Percentiles rank a stretch among this genome's conserved stretches.
Conservation (phyloP, 805 yeast species). For the Hanseniaspora meyeri region DNA sequence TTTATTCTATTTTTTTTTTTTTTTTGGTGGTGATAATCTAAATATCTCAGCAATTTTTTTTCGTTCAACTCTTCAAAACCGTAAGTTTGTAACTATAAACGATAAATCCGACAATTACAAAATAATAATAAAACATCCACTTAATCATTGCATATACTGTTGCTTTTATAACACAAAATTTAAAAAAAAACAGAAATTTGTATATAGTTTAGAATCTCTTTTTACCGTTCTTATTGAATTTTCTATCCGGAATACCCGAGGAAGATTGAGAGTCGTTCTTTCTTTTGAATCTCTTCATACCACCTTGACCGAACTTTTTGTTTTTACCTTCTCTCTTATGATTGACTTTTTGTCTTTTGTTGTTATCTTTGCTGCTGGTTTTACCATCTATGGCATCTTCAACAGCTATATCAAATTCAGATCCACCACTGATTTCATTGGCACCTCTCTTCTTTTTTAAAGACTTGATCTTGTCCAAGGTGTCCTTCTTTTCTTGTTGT, state of each 20-base stretch:
- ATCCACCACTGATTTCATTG: constrained; percentile 48
- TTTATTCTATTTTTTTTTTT: too few relatives aligned
- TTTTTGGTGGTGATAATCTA: not conserved
- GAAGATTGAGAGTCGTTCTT: constrained; percentile 63
- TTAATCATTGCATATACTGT: too few relatives aligned
- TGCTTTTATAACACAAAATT: too few relatives aligned
- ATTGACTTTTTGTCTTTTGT: constrained; percentile 46
- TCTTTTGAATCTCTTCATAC: constrained; percentile 61
- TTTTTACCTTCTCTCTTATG: constrained; percentile 53
- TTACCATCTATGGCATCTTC: constrained; percentile 60
- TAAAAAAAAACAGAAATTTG: not conserved
- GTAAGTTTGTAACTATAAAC: not conserved
- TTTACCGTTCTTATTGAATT: constrained; percentile 6
- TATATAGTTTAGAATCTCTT: constrained; percentile 7
- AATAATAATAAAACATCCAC: too few relatives aligned
- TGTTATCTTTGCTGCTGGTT: constrained; percentile 26
- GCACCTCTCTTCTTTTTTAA: constrained; percentile 77
- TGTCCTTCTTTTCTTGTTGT: constrained; percentile 82
- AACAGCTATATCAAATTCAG: constrained; percentile 79
- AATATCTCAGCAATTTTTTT: not conserved
- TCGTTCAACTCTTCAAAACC: not conserved
- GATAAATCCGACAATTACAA: not conserved
- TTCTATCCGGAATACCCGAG: constrained; percentile 41
- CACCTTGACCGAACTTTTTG: constrained; percentile 64
- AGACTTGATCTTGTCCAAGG: constrained; percentile 80